phyloP scores from a whole-genome alignment of 1,139 yeast genomes.

The Yarrowia galli region DNA sequence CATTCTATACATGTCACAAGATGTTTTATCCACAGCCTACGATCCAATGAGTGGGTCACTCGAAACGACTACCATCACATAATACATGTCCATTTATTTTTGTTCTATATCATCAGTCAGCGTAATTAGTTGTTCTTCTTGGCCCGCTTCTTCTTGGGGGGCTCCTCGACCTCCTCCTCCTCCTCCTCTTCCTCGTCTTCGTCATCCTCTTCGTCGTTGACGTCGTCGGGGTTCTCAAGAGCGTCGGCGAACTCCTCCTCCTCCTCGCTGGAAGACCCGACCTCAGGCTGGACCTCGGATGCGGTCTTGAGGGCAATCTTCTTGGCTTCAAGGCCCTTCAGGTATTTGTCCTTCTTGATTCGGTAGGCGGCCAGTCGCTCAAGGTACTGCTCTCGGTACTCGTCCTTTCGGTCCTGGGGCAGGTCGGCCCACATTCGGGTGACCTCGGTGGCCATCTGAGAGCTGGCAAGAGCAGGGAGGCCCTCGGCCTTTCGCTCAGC shows the following conservation, averaged over 20 bases:
- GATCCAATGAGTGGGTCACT: neutral
- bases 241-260: slow-evolving; percentile 19
- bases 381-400: neutral
- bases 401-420: slow-evolving; percentile 2
- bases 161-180: neutral
- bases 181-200: slow-evolving; percentile 8
- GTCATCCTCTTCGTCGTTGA: neutral
- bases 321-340: neutral
- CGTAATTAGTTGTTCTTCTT: neutral
- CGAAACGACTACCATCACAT: neutral
- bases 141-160: slow-evolving; percentile 18
- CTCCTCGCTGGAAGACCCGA: neutral
- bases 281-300: neutral
- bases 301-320: neutral
- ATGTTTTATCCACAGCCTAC: no score
- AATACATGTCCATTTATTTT: no score
- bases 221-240: slow-evolving; percentile 19
- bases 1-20: no score
- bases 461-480: neutral
- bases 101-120: neutral
- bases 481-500: slow-evolving; percentile 3
- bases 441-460: slow-evolving; percentile 21
- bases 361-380: slow-evolving; percentile 21
- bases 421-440: slow-evolving; percentile 6
- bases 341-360: slow-evolving; percentile 1